Evolutionary conservation across 352 stramenopile species (phyloP).

Genomic region (Albugo laibachii): DNA sequence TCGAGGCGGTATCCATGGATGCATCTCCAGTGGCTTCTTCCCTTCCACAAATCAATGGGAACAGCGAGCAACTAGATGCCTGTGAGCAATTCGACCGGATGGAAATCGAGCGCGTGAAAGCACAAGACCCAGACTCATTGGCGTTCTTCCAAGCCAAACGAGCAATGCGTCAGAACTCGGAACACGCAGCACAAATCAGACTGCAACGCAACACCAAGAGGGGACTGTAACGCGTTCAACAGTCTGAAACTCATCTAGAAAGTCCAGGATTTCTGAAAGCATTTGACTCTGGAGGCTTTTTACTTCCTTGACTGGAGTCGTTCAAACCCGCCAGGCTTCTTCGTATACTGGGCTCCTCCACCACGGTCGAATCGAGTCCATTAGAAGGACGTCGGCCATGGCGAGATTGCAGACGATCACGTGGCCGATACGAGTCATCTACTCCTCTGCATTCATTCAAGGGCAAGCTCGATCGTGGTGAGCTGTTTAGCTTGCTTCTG

Average conservation of each 20-base stretch:
- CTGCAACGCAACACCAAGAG: constrained; percentile 15
- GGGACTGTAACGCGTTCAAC: constrained; percentile 8
- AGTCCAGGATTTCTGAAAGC: neutral
- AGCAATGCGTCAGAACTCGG: constrained; percentile 48
- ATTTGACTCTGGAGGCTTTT: neutral
- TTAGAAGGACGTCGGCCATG: constrained; percentile 41
- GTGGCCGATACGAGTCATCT: constrained; percentile 22
- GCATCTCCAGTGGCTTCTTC: neutral
- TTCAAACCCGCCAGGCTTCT: neutral
- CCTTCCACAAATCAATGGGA: constrained; percentile 13
- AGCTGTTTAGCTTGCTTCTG: too few species aligned
- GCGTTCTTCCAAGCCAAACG: constrained; percentile 85
- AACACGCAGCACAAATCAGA: neutral
- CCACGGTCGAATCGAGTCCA: neutral
- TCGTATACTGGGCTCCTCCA: neutral
- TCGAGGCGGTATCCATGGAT: constrained; percentile 2
- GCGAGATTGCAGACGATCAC: constrained; percentile 53
- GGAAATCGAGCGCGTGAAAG: constrained; percentile 71
- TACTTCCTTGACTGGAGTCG: neutral
- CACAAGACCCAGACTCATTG: constrained; percentile 76
- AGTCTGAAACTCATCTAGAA: too few species aligned
- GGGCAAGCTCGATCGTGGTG: neutral
- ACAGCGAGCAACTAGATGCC: constrained; percentile 76
- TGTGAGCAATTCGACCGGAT: constrained; percentile 84
- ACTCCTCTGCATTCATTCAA: neutral